These are phyloP conservation scores for Sequoiadendron giganteum DNA, from an alignment of 75 land plant genomes.

Conservation along the genomic window DNA sequence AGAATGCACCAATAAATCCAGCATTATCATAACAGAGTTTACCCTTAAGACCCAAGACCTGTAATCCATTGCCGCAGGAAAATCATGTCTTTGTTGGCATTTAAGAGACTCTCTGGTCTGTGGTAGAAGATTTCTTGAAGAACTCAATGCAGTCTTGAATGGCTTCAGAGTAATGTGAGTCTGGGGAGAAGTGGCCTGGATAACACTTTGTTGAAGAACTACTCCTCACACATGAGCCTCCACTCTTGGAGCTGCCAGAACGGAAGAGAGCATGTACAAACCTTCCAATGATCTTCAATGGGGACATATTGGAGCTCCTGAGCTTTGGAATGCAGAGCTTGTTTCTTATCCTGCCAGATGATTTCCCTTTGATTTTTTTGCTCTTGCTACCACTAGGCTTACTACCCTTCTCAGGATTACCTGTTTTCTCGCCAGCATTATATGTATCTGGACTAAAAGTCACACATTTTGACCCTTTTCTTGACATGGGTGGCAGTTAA, in stretches of 20 bases:
- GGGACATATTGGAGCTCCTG: neutral
- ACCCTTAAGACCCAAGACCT: neutral
- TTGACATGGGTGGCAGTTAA: conserved; percentile 2
- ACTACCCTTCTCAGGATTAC: neutral
- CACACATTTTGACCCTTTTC: conserved; percentile 9
- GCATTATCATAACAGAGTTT: neutral
- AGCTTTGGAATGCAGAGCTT: conserved; percentile 9
- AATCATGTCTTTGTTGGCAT: neutral
- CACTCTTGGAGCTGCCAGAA: conserved; percentile 5
- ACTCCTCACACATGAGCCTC: conserved; percentile 11
- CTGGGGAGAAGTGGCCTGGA: conserved; percentile 28
- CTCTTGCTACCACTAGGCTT: neutral
- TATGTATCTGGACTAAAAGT: conserved; percentile 8
- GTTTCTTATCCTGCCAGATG: neutral
- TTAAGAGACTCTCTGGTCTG: conserved; percentile 3
- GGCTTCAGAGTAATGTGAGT: conserved; percentile 47
- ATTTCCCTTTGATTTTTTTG: conserved; percentile 8
- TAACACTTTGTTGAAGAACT: conserved; percentile 36
- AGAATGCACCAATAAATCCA: neutral
- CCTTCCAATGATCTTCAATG: neutral
- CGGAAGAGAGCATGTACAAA: conserved; percentile 1
- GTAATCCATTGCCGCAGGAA: neutral
- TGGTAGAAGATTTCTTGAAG: conserved; percentile 37
- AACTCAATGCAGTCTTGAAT: conserved; percentile 63
- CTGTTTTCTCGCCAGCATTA: neutral